Conservation (phyloP, 306 rosid species). For the Lablab purpureus region DNA sequence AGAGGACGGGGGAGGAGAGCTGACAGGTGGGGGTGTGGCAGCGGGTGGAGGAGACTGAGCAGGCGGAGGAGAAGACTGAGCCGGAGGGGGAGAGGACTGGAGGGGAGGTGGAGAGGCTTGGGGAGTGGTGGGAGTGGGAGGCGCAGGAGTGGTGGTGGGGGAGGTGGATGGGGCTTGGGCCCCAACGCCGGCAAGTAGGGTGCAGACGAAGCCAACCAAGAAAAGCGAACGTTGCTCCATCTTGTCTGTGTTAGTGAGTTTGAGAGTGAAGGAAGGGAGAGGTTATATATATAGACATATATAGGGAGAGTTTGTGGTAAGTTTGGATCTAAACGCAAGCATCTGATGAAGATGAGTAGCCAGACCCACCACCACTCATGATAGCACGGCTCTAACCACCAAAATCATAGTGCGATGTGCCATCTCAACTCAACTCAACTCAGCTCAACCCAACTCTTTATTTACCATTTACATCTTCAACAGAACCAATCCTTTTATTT, state of each 20-base stretch:
- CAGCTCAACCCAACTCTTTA: slow-evolving; percentile 5
- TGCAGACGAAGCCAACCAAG: slow-evolving; percentile 59
- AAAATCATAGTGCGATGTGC: slow-evolving; percentile 11
- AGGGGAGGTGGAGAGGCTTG: slow-evolving; percentile 32
- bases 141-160: slow-evolving; percentile 58
- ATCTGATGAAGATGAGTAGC: not conserved
- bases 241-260: not conserved
- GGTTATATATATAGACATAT: no score
- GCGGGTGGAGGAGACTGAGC: slow-evolving; percentile 49
- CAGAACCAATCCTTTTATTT: not conserved
- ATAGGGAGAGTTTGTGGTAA: not conserved
- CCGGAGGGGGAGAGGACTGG: slow-evolving; percentile 49
- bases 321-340: not conserved
- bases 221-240: slow-evolving; percentile 15
- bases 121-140: slow-evolving; percentile 34
- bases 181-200: slow-evolving; percentile 57
- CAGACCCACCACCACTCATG: slow-evolving; percentile 37
- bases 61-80: slow-evolving; percentile 34
- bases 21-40: not conserved
- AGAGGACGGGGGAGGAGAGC: slow-evolving; percentile 40
- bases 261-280: not conserved
- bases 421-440: slow-evolving; percentile 6
- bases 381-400: slow-evolving; percentile 33
- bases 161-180: slow-evolving; percentile 76
- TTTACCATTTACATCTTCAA: not conserved